These are phyloP conservation scores for Astraeus odoratus DNA, from an alignment of 768 basidiomycete species.

Conservation along the genomic window DNA sequence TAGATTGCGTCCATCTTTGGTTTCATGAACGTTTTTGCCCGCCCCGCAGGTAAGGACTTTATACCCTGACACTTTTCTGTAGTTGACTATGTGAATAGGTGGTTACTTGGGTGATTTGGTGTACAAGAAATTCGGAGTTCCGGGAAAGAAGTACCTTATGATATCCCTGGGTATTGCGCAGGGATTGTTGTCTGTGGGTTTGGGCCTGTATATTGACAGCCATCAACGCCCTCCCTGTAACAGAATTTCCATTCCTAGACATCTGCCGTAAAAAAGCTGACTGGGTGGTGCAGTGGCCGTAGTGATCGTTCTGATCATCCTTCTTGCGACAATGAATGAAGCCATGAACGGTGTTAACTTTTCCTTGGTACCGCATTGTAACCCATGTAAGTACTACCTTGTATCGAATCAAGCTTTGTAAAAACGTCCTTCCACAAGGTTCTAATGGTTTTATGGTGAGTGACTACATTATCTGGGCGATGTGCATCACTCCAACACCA, in stretches of 20 bases:
- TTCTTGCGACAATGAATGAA: slow-evolving; percentile 34
- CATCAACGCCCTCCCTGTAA: slow-evolving; percentile 15
- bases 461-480: not conserved
- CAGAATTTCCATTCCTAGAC: too few species aligned
- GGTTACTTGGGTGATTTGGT: slow-evolving; percentile 42
- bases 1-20: slow-evolving; percentile 31
- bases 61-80: not conserved
- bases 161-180: slow-evolving; percentile 37
- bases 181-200: slow-evolving; percentile 37
- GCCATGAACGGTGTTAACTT: slow-evolving; percentile 46
- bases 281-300: slow-evolving; percentile 16
- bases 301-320: slow-evolving; percentile 33
- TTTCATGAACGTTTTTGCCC: slow-evolving; percentile 44
- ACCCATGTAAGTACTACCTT: slow-evolving; percentile 28
- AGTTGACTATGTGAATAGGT: slow-evolving; percentile 13
- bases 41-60: slow-evolving; percentile 31
- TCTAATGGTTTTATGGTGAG: slow-evolving; percentile 31
- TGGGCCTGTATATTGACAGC: slow-evolving; percentile 38
- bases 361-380: slow-evolving; percentile 43
- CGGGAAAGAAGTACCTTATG: slow-evolving; percentile 44
- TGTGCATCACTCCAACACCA: not conserved
- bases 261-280: not conserved
- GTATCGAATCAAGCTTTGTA: not conserved
- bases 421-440: slow-evolving; percentile 1
- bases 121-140: slow-evolving; percentile 35